Conservation (phyloP, 768 basidiomycete genomes). For the Sistotremastrum suecicum region DNA sequence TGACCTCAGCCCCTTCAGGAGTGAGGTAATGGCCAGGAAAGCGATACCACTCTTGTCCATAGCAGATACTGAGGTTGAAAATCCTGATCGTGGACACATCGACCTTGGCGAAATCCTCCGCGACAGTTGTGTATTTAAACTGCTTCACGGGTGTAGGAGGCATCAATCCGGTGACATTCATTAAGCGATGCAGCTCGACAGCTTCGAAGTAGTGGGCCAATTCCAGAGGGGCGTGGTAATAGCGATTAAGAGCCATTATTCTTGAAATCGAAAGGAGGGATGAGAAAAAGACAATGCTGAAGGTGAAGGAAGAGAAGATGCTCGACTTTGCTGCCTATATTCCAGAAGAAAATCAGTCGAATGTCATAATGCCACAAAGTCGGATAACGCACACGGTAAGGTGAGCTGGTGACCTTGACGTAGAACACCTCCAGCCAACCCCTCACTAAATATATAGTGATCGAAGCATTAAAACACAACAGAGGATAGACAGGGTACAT, state of each 20-base stretch:
- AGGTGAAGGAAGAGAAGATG: constrained; percentile 66
- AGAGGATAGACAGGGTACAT: constrained; percentile 91
- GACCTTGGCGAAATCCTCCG: constrained; percentile 31
- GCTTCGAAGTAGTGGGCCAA: constrained; percentile 58
- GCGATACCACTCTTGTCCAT: constrained; percentile 92
- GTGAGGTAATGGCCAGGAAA: constrained; percentile 87
- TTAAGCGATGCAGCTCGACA: constrained; percentile 65
- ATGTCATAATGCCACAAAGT: neutral
- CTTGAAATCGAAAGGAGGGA: constrained; percentile 65
- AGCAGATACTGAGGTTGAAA: constrained; percentile 66
- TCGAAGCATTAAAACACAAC: constrained; percentile 87
- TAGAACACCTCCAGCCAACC: constrained; percentile 77
- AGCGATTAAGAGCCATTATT: constrained; percentile 67
- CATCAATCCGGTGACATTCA: constrained; percentile 57
- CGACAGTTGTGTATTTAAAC: constrained; percentile 12
- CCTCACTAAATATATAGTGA: constrained; percentile 70
- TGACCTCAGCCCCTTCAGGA: constrained; percentile 67
- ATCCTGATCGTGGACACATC: constrained; percentile 55
- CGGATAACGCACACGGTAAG: constrained; percentile 53
- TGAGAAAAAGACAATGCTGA: constrained; percentile 50
- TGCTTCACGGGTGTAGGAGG: constrained; percentile 25
- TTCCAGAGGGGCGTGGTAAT: constrained; percentile 83
- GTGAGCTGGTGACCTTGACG: constrained; percentile 64
- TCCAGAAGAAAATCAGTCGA: neutral
- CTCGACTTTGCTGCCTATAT: constrained; percentile 59